Evolutionary conservation across 2,329 filamentous ascomycete genomes (phyloP).

Genomic region (Aspergillus sergii): DNA sequence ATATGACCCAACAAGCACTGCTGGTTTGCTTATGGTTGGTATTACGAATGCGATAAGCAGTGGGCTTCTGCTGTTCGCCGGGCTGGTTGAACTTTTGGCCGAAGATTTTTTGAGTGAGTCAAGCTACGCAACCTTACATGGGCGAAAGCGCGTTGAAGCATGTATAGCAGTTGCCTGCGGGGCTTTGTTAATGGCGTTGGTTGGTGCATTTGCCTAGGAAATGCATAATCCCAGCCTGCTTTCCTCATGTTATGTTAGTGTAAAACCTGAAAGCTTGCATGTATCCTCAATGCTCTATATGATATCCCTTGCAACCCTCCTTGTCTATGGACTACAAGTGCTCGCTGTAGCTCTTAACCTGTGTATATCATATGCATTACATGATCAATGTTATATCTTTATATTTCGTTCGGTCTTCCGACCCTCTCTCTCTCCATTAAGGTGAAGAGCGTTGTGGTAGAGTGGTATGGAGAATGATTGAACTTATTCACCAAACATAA

Average conservation of each 20-base stretch:
- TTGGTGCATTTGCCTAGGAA: conserved; percentile 66
- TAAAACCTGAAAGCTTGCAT: not conserved
- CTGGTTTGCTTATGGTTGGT: conserved; percentile 78
- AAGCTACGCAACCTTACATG: conserved; percentile 63
- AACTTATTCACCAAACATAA: not conserved
- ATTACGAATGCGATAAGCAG: conserved; percentile 86
- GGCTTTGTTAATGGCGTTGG: conserved; percentile 65
- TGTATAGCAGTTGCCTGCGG: conserved; percentile 64
- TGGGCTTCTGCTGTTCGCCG: conserved; percentile 78
- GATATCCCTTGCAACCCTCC: not conserved
- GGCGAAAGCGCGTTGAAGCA: conserved; percentile 62
- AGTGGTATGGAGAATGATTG: not conserved
- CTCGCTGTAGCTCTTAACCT: not conserved
- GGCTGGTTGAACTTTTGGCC: conserved; percentile 78
- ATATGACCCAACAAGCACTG: conserved; percentile 77
- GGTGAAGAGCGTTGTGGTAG: not conserved
- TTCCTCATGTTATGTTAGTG: not conserved
- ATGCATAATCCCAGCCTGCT: conserved; percentile 3
- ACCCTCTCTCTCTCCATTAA: not conserved
- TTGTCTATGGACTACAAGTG: too few species aligned
- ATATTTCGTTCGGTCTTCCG: not conserved
- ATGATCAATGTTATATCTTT: not conserved
- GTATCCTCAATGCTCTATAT: not conserved
- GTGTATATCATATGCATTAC: not conserved
- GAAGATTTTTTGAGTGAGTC: conserved; percentile 77